Evolutionary conservation across 2,329 filamentous ascomycete genomes (phyloP).

Genomic region (Chrysoporthe puriensis): DNA sequence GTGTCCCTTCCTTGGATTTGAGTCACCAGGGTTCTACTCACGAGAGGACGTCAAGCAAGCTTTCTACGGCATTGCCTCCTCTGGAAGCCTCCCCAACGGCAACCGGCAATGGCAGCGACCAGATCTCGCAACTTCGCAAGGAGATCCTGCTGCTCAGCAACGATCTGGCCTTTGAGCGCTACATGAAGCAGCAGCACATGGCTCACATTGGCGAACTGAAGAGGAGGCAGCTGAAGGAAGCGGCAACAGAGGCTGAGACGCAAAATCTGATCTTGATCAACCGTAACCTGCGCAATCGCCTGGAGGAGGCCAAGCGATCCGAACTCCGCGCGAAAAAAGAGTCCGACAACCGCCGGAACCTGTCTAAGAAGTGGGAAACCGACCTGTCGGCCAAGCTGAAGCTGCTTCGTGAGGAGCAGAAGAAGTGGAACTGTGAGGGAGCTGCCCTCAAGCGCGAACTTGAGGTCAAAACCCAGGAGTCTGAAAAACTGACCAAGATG

Average conservation of each 20-base stretch:
- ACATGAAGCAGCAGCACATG: slow-evolving; percentile 82
- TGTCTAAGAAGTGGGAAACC: slow-evolving; percentile 78
- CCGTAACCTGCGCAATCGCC: slow-evolving; percentile 70
- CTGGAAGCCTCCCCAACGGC: slow-evolving; percentile 35
- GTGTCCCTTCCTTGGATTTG: slow-evolving; percentile 56
- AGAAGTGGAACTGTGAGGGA: slow-evolving; percentile 63
- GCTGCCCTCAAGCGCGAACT: slow-evolving; percentile 62
- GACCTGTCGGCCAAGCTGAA: slow-evolving; percentile 70
- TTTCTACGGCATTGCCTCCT: slow-evolving; percentile 35
- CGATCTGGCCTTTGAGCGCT: slow-evolving; percentile 81
- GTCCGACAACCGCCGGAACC: slow-evolving; percentile 69
- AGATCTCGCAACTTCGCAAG: slow-evolving; percentile 64
- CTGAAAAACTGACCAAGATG: slow-evolving; percentile 65
- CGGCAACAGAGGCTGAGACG: slow-evolving; percentile 79
- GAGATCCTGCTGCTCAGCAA: slow-evolving; percentile 78
- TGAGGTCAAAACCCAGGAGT: slow-evolving; percentile 60
- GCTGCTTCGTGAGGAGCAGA: slow-evolving; percentile 70
- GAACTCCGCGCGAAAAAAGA: slow-evolving; percentile 74
- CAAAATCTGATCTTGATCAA: slow-evolving; percentile 81
- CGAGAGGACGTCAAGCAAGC: slow-evolving; percentile 42
- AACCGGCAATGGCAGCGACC: slow-evolving; percentile 41
- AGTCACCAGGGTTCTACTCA: slow-evolving; percentile 53
- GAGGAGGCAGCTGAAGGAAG: slow-evolving; percentile 74
- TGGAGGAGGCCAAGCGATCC: slow-evolving; percentile 72
- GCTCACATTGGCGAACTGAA: slow-evolving; percentile 80